These are phyloP conservation scores for Leishmania turanica DNA, from an alignment of 208 protist species.

Conservation along the genomic window DNA sequence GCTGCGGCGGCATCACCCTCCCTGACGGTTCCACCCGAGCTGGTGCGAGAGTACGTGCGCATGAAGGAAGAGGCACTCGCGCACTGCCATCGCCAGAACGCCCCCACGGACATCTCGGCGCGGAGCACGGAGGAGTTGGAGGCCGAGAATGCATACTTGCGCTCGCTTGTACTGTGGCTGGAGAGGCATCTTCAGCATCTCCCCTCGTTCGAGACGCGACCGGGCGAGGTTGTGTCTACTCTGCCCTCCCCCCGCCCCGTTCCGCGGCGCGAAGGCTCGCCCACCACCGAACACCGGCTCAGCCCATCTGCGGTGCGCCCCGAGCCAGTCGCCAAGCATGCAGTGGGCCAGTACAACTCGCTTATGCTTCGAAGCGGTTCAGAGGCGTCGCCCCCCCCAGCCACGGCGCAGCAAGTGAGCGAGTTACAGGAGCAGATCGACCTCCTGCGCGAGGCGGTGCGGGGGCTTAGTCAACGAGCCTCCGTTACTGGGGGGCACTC, in stretches of 20 bases:
- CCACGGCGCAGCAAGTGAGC: slow-evolving; percentile 17
- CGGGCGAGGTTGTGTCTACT: background rate
- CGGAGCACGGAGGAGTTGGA: slow-evolving; percentile 30
- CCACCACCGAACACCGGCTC: slow-evolving; percentile 3
- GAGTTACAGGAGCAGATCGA: slow-evolving; percentile 34
- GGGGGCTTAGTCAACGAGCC: slow-evolving; percentile 40
- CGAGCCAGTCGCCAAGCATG: background rate
- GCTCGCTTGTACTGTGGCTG: slow-evolving; percentile 19
- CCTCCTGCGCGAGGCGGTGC: slow-evolving; percentile 43
- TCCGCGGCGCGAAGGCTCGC: background rate
- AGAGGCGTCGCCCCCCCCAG: slow-evolving; percentile 3
- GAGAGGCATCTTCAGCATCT: slow-evolving; percentile 15
- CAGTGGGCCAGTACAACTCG: background rate
- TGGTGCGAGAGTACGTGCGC: slow-evolving; percentile 10
- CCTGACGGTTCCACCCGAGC: slow-evolving; percentile 7
- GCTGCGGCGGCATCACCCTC: background rate
- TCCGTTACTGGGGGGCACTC: slow-evolving; percentile 16
- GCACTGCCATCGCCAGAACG: background rate
- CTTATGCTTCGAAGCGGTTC: background rate
- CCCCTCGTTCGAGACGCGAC: background rate
- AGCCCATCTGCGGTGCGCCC: slow-evolving; percentile 21
- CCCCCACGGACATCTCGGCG: background rate
- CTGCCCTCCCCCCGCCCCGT: background rate
- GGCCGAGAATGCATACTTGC: slow-evolving; percentile 44
- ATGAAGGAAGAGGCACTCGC: slow-evolving; percentile 9